Conservation (phyloP, 768 basidiomycete species). For the Serendipita sp. region DNA sequence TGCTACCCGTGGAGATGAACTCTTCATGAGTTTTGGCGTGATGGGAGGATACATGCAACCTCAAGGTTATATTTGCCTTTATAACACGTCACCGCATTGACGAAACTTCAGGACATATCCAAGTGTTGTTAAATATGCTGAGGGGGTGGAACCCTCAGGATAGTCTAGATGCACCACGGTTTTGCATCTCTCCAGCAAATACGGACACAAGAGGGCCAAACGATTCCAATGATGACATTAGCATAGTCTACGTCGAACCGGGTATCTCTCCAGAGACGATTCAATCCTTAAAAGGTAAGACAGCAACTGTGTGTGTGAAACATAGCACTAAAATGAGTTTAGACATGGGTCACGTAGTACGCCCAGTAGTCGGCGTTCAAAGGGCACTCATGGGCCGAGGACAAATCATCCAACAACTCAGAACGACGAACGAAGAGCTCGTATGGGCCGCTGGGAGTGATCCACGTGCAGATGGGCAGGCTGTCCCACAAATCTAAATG, state of each 20-base stretch:
- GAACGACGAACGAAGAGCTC: slow-evolving; percentile 42
- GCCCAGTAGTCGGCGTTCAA: slow-evolving; percentile 39
- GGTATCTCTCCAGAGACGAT: slow-evolving; percentile 50
- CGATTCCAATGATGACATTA: slow-evolving; percentile 41
- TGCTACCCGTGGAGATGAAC: slow-evolving; percentile 57
- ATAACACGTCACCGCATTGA: too few relatives aligned
- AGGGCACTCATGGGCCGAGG: slow-evolving; percentile 64
- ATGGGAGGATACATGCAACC: slow-evolving; percentile 91
- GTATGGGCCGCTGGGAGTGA: slow-evolving; percentile 96
- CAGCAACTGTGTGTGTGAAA: background rate
- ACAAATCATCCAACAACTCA: slow-evolving; percentile 76
- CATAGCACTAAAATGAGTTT: slow-evolving; percentile 6
- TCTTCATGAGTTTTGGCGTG: slow-evolving; percentile 80
- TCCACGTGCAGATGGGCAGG: slow-evolving; percentile 75
- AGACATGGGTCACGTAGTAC: slow-evolving; percentile 86
- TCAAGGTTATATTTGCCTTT: background rate
- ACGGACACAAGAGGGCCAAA: slow-evolving; percentile 39
- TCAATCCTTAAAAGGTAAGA: slow-evolving; percentile 44
- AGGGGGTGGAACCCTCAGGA: slow-evolving; percentile 78
- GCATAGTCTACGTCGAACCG: slow-evolving; percentile 82
- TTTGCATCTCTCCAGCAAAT: slow-evolving; percentile 81
- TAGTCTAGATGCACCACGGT: slow-evolving; percentile 85
- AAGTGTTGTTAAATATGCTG: slow-evolving; percentile 81
- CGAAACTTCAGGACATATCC: slow-evolving; percentile 60
- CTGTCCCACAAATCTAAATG: slow-evolving; percentile 58